Base-by-base conservation (phyloP, 2,329 filamentous ascomycete species). In the Sordariomycetes sp. region DNA sequence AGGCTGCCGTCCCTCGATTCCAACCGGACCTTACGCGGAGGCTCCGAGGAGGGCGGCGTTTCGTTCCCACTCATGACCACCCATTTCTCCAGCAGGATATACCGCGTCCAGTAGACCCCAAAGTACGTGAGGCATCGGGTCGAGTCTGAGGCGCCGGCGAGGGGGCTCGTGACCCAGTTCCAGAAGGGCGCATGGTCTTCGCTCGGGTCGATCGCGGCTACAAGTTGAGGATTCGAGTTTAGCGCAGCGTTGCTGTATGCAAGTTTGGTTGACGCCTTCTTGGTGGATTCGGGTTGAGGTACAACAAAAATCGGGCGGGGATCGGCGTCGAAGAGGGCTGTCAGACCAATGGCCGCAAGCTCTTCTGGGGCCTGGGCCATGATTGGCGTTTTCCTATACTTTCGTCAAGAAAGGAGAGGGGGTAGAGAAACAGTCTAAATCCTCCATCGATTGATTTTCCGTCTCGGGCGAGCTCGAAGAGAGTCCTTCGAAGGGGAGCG, bases 251-350 rank as follows among this genome's bases (percentile, higher is more conserved):
- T 65, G 37, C 50, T 50, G 43, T 64, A 62, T 16, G 53, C 46
- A 29, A 55, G n/a, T n/a, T n/a, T n/a, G n/a, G n/a, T n/a, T 21
- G 35, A 23, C 10, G 7, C 14, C 18, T 14, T 20, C 7, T 12
- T 20, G 4, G 30, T 15, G 7, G 35, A 10, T 16, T 28, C 21
- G 20, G n/a, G n/a, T n/a, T n/a, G n/a, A n/a, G 46, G 48, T 30
- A 59, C 53, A 36, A 64, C 49, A 29, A 66, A 66, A 28, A 57
- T 57, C 34, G 62, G 59, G 35, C 62, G 53, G 20, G 58, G 57
- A 38, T 66, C 62, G 39, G 49, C 54, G 39, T 57, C 49, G 41
- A 64, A 52, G 10, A 66, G 51, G 42, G 63, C 58, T 38, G 58
- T 44, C 33, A 62, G 51, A 46, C 53, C 54, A 38, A 58, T 36